Evolutionary conservation across 163 green algal genomes (phyloP), one percentile per base, ranked within the genome.

Genomic region (Scenedesmus sp.): DNA sequence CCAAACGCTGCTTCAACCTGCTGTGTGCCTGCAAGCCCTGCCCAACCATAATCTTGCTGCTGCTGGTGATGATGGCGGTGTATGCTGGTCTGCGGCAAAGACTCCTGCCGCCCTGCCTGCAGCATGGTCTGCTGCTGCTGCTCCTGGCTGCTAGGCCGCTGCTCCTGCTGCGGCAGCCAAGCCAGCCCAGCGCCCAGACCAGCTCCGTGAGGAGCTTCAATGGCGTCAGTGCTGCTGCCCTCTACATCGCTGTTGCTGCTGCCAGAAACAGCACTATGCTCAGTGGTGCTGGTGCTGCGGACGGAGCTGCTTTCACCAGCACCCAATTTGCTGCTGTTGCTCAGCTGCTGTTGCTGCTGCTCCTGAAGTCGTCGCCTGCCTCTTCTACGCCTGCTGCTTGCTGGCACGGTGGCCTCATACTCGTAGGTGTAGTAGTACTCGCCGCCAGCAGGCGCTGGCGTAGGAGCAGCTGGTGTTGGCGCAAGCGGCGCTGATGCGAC

Each of bases 361-460:
- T 89, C 20, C 7, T 89, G 84, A 49, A n/a, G 65, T 20, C 65
- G 65, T 30, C 65, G 65, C 30, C 65, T 76, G 65, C 65, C 65
- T 0, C 81, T 90, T 15, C 49, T 85, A 2, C 49, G 68, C 13
- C 70, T 84, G 3, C 43, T 85, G 13, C 65, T 33, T 49, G 20
- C 18, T 84, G 73, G 86, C 42, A 81, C 42, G 26, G 56, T 13
- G 0, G 73, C 73, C 56, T 91, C 86, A 61, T 91, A 91, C 73
- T 91, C 86, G 80, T 91, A 91, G 6, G 73, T 86, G 76, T 91
- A 91, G 33, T 85, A 91, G 51, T 91, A 91, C 76, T 86, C 86
- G 42, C 81, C 43, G 30, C 20, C n/a, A 26, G 46, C 33, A 43
- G 44, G 49, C 7, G 72, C 35, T 33, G 72, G 16, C 49, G n/a